Evolutionary conservation across 371 early-diverging fungal genomes (phyloP).

Genomic region (Racocetra persica): DNA sequence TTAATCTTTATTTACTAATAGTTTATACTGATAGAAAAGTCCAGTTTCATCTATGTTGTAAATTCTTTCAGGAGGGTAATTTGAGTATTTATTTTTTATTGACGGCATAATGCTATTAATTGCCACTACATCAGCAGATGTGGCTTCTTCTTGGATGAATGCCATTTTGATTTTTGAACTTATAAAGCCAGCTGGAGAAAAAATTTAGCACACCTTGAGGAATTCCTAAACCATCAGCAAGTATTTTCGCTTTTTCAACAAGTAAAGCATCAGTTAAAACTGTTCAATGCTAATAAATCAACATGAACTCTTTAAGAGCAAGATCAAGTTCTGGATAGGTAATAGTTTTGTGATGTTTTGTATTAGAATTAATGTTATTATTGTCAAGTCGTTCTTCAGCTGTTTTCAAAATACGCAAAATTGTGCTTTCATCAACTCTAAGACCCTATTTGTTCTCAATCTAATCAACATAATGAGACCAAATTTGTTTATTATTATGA

Average conservation of each 20-base stretch:
- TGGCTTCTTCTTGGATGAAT: slow-evolving; percentile 11
- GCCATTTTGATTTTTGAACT: neutral
- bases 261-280: slow-evolving; percentile 20
- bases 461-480: too few relatives aligned
- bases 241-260: slow-evolving; percentile 28
- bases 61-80: slow-evolving; percentile 6
- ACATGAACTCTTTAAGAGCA: too few relatives aligned
- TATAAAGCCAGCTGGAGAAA: slow-evolving; percentile 21
- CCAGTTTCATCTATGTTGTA: slow-evolving; percentile 32
- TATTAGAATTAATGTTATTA: too few relatives aligned
- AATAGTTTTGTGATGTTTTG: too few relatives aligned
- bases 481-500: too few relatives aligned
- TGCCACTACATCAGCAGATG: slow-evolving; percentile 1
- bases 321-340: too few relatives aligned
- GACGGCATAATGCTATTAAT: neutral
- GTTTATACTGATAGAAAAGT: slow-evolving; percentile 1
- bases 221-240: slow-evolving; percentile 26
- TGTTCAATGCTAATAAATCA: too few relatives aligned
- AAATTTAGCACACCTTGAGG: neutral
- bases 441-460: too few relatives aligned
- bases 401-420: too few relatives aligned
- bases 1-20: neutral
- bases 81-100: neutral
- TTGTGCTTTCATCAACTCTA: too few relatives aligned
- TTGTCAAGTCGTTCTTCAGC: too few relatives aligned